These are phyloP conservation scores for Raffaelea arxii DNA, from an alignment of 2,329 filamentous ascomycete genomes.

Conservation along the genomic window DNA sequence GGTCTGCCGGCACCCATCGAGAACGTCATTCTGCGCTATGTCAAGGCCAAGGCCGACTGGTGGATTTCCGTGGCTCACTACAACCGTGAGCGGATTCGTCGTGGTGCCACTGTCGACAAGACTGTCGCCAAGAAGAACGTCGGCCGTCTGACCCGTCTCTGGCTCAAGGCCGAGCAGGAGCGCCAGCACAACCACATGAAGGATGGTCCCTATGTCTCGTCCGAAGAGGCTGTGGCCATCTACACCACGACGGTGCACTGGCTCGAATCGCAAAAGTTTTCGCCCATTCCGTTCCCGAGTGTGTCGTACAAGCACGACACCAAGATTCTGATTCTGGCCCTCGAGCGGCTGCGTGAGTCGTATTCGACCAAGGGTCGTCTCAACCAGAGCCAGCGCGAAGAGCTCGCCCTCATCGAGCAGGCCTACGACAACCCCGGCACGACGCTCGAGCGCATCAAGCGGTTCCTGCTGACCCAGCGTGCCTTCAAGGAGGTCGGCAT, in stretches of 20 bases:
- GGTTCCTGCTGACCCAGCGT: slow-evolving; percentile 90
- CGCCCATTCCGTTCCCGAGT: slow-evolving; percentile 95
- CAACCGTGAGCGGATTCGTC: slow-evolving; percentile 91
- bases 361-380: slow-evolving; percentile 96
- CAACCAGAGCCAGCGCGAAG: slow-evolving; percentile 95
- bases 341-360: slow-evolving; percentile 86
- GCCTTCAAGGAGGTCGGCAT: slow-evolving; percentile 99
- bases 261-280: slow-evolving; percentile 97
- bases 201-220: slow-evolving; percentile 95
- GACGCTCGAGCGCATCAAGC: slow-evolving; percentile 91
- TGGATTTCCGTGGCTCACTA: slow-evolving; percentile 99
- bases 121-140: slow-evolving; percentile 99
- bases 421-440: slow-evolving; percentile 97
- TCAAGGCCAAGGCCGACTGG: slow-evolving; percentile 99
- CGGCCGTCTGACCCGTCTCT: slow-evolving; percentile 84
- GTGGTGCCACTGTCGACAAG: slow-evolving; percentile 96
- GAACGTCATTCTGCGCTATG: slow-evolving; percentile 96
- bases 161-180: slow-evolving; percentile 97
- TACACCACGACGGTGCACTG: slow-evolving; percentile 99
- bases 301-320: slow-evolving; percentile 99
- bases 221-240: slow-evolving; percentile 95
- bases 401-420: slow-evolving; percentile 92
- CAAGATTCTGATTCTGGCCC: slow-evolving; percentile 91
- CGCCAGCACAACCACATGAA: slow-evolving; percentile 99
- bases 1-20: slow-evolving; percentile 94